Percentiles rank a stretch among this genome's conserved stretches.
phyloP scores from a whole-genome alignment of 192 early-diverging fungal genomes.

The Podochytrium sp. region DNA sequence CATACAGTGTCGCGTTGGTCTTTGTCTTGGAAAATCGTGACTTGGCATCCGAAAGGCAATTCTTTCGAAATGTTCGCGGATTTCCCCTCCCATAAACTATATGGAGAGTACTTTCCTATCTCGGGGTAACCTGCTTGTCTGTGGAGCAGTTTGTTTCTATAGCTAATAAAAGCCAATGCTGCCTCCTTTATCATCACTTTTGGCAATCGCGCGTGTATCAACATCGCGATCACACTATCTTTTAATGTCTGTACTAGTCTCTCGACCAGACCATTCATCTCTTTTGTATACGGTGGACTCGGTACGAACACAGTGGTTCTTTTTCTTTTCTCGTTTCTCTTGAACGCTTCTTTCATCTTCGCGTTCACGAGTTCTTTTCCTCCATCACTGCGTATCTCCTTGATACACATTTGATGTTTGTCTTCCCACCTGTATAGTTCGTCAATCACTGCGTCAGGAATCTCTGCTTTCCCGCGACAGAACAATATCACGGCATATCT shows the following conservation, averaged over 20 bases:
- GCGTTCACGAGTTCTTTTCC: background rate
- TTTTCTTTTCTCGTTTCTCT: background rate
- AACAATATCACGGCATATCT: background rate
- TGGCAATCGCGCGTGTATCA: background rate
- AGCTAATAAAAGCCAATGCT: background rate
- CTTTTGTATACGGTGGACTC: constrained; percentile 3
- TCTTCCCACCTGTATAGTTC: background rate
- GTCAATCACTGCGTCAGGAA: background rate
- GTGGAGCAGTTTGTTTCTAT: background rate
- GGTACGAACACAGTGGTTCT: background rate
- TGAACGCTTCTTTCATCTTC: background rate
- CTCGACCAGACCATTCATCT: constrained; percentile 6
- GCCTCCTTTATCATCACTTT: background rate
- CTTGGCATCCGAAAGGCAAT: constrained; percentile 2
- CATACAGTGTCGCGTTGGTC: background rate
- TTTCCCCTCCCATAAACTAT: background rate
- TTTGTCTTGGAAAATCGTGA: background rate
- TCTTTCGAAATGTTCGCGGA: background rate
- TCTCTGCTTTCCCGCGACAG: background rate
- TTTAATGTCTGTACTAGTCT: background rate
- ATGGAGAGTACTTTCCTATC: background rate
- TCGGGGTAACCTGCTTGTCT: background rate
- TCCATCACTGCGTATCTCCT: background rate
- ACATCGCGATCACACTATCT: background rate
- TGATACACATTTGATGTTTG: background rate